Evolutionary conservation across 163 green algal genomes (phyloP).

Genomic region (Scenedesmus sp.): DNA sequence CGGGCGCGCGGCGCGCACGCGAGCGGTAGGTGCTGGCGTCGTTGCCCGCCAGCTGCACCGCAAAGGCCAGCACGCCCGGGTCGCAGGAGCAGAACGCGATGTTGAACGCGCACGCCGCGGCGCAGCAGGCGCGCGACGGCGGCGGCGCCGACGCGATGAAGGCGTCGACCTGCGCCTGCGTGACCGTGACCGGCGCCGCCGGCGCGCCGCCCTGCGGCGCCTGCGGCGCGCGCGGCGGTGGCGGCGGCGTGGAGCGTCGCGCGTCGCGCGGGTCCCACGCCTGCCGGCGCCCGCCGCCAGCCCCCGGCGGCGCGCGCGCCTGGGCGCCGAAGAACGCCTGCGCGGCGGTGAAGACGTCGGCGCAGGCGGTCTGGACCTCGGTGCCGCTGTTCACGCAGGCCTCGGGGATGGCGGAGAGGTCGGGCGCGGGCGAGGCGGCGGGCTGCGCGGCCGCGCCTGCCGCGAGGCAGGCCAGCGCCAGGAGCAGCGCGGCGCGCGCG

Average conservation of each 20-base stretch:
- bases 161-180: conserved; percentile 12
- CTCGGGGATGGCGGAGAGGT: conserved; percentile 3
- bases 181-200: neutral
- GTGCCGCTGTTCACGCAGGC: conserved; percentile 17
- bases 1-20: no score
- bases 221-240: neutral
- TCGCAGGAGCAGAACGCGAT: conserved; percentile 34
- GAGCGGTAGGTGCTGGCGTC: conserved; percentile 12
- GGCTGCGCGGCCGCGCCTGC: no score
- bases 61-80: conserved; percentile 36
- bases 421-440: neutral
- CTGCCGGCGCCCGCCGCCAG: no score
- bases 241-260: no score
- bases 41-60: conserved; percentile 23
- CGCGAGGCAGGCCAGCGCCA: neutral
- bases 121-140: conserved; percentile 26
- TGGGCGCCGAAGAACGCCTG: neutral
- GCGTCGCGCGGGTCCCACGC: no score
- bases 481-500: no score
- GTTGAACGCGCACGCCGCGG: conserved; percentile 31
- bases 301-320: neutral
- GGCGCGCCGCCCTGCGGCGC: neutral
- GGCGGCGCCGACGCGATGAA: conserved; percentile 7
- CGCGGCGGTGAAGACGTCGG: neutral
- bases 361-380: conserved; percentile 5